Base-by-base conservation (phyloP, 805 yeast species). In the Priceomyces haplophilus region DNA sequence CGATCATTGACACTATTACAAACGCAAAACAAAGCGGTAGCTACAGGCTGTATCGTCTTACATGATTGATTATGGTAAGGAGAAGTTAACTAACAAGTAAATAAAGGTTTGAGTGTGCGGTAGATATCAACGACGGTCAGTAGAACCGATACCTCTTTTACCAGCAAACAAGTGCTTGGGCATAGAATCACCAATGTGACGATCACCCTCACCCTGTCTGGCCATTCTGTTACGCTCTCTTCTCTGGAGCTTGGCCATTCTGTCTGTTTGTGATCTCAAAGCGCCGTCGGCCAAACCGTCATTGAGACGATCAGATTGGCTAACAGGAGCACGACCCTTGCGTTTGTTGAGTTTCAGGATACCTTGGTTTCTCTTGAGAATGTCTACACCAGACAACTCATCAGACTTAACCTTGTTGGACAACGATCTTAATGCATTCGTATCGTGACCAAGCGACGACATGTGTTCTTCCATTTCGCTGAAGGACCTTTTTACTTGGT, bases 121-220 rank as follows among this genome's bases (percentile, higher is more conserved):
- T 25, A 13, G 36, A 37, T 10, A n/a, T 57, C 75, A 88, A 76
- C 98, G 91, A 71, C 86, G 79, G 66, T 88, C 96, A 50, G 88
- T 83, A 66, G 84, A 85, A 66, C 97, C 97, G 58, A 80, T 82
- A 75, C 97, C 95, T 72, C 99, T 83, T 79, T 93, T 93, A 72
- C 99, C 99, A 57, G 88, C 72, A 75, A 85, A 86, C 78, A 93
- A 76, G 72, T 93, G 99, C 75, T 90, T 91, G 50, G 97, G 96
- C 72, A 87, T 67, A 48, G 87, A 73, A 40, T 86, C 93, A 42
- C 89, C 79, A 44, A 80, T 74, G 65, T 88, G 96, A 69, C 98
- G 83, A 71, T 93, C 99, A 60, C 87, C 85, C 73, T 93, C 99
- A 73, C 98, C 97, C 52, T 82, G 85, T 69, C 95, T 83, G 34